phyloP scores from a whole-genome alignment of 2,329 filamentous ascomycete species.

The Epichloe scottii region DNA sequence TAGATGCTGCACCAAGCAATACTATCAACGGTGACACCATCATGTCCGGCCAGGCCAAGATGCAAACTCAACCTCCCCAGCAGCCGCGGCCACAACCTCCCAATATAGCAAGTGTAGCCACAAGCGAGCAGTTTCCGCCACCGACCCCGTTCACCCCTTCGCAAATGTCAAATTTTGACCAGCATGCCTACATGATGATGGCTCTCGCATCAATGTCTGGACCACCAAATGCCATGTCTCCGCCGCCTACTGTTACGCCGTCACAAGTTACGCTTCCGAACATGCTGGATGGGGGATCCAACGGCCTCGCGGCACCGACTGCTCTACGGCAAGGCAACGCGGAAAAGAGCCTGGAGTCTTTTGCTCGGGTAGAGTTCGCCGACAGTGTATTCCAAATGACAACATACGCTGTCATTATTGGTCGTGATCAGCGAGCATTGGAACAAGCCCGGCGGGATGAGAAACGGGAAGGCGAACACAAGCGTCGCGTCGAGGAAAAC shows the following conservation, averaged over 20 bases:
- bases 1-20: slow-evolving; percentile 8
- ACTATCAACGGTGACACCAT: neutral
- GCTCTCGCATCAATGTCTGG: slow-evolving; percentile 28
- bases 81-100: slow-evolving; percentile 9
- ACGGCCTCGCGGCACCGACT: slow-evolving; percentile 17
- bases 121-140: slow-evolving; percentile 17
- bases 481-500: slow-evolving; percentile 33
- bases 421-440: slow-evolving; percentile 53
- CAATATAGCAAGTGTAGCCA: slow-evolving; percentile 6
- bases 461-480: slow-evolving; percentile 32
- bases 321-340: slow-evolving; percentile 22
- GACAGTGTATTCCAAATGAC: slow-evolving; percentile 73
- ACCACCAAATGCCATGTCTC: slow-evolving; percentile 24
- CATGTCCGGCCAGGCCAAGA: slow-evolving; percentile 3
- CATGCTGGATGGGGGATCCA: slow-evolving; percentile 18
- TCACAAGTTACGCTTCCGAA: slow-evolving; percentile 33
- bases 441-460: slow-evolving; percentile 41
- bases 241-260: slow-evolving; percentile 32
- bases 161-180: slow-evolving; percentile 20
- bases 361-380: slow-evolving; percentile 53
- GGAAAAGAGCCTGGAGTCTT: slow-evolving; percentile 38
- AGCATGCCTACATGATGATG: slow-evolving; percentile 34
- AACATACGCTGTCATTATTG: slow-evolving; percentile 59
- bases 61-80: slow-evolving; percentile 3
- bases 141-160: slow-evolving; percentile 22